Base-by-base conservation (phyloP, 768 basidiomycete genomes). In the Xerocomus spinulosus region DNA sequence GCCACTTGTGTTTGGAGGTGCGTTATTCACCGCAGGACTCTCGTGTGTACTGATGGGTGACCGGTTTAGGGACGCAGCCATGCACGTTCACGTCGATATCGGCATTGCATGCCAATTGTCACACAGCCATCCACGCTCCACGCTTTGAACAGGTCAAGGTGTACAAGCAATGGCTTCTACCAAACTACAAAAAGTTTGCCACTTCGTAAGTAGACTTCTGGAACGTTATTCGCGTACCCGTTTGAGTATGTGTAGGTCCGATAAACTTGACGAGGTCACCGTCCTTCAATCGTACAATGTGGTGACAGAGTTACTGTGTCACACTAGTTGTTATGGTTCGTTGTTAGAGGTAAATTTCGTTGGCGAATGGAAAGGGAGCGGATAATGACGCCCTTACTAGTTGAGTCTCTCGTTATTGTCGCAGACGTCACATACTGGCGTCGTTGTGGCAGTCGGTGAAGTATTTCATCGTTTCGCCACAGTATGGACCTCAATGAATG, bases 401-500 rank as follows among this genome's bases (percentile, higher is more conserved):
- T 53, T 83, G 44, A 79, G 76, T 25, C 61, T 82, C 15, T 72
- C 61, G 41, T 66, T 82, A 26, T 66, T 92, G 44, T 74, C 77
- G 41, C 73, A 78, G 52, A 73, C 78, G 3, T 69, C 70, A 5
- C 73, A 77, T 28, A 63, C 69, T 0, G 78, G 83, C 18, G 67
- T 81, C 7, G 70, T 89, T 23, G 71, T 73, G 4, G 77, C 79
- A 0, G 76, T 87, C 1, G 74, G 89, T n/a, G 81, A 85, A 52
- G 81, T 81, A 5, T 72, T 92, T n/a, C 77, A 80, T 50, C 80
- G 84, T 7, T 83, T 84, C 56, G 75, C 78, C 10, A 76, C 79
- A 18, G 81, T 90, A 40, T 92, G 87, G 88, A 77, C 79, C 12
- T 87, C 84, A 50, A 87, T 91, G 82, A 75, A 86, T 56, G 75